Evolutionary conservation across 2,329 filamentous ascomycete species (phyloP).

Genomic region (Fusarium setosum): DNA sequence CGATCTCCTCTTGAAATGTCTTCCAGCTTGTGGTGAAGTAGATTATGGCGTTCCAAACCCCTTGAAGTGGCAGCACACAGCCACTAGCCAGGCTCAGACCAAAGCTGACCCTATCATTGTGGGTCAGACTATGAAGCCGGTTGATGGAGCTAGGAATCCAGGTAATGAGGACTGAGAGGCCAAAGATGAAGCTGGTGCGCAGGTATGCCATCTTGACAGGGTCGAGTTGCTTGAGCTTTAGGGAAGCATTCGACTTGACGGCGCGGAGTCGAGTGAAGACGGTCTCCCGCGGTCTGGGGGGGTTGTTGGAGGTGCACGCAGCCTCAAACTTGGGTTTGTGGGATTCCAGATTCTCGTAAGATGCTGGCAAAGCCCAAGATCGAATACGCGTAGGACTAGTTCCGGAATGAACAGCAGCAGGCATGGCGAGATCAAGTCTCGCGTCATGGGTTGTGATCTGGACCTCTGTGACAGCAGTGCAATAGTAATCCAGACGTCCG

Average conservation of each 20-base stretch:
- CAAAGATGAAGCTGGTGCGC: slow-evolving; percentile 70
- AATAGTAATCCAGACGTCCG: slow-evolving; percentile 51
- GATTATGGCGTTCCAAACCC: slow-evolving; percentile 83
- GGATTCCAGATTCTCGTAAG: slow-evolving; percentile 25
- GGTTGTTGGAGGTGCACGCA: slow-evolving; percentile 43
- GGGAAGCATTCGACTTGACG: slow-evolving; percentile 44
- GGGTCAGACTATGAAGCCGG: slow-evolving; percentile 73
- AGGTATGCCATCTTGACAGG: slow-evolving; percentile 70
- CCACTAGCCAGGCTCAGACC: slow-evolving; percentile 75
- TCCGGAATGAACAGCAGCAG: slow-evolving; percentile 25
- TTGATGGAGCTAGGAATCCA: slow-evolving; percentile 78
- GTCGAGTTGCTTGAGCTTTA: slow-evolving; percentile 54
- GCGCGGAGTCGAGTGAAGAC: slow-evolving; percentile 38
- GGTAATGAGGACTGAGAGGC: slow-evolving; percentile 68
- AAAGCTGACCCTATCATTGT: slow-evolving; percentile 63
- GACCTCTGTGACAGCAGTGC: slow-evolving; percentile 62
- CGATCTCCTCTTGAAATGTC: slow-evolving; percentile 43
- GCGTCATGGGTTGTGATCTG: slow-evolving; percentile 52
- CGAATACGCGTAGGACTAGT: slow-evolving; percentile 30
- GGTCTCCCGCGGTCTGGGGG: slow-evolving; percentile 12
- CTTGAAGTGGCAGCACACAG: slow-evolving; percentile 80
- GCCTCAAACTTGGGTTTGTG: slow-evolving; percentile 41
- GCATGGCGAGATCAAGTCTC: slow-evolving; percentile 18
- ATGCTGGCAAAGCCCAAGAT: slow-evolving; percentile 39
- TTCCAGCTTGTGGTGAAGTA: slow-evolving; percentile 75